Percentiles rank a stretch among this genome's conserved stretches.
phyloP scores from a whole-genome alignment of 306 rosid genomes.

The Boehmeria nivea region DNA sequence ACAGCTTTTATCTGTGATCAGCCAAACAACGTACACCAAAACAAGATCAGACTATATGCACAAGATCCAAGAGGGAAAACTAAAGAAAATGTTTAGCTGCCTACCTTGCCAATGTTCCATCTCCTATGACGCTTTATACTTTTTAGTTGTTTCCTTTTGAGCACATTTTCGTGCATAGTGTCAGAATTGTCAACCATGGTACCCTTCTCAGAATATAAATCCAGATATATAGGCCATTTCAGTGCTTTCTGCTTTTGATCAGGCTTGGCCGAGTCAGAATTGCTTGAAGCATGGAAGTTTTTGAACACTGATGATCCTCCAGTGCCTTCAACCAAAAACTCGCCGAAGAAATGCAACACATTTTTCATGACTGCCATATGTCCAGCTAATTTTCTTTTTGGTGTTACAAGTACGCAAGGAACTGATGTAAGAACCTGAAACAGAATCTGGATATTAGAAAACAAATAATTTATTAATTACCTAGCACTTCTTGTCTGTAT shows the following conservation, averaged over 20 bases:
- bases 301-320: conserved; percentile 86
- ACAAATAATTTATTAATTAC: conserved; percentile 8
- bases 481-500: conserved; percentile 15
- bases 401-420: conserved; percentile 77
- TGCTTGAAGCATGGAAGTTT: conserved; percentile 55
- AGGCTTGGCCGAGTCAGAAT: conserved; percentile 54
- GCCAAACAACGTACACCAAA: conserved; percentile 13
- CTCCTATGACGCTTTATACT: conserved; percentile 86
- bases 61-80: conserved; percentile 13
- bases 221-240: conserved; percentile 54
- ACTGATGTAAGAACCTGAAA: conserved; percentile 82
- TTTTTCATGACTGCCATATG: conserved; percentile 87
- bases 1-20: conserved; percentile 74
- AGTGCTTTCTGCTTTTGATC: conserved; percentile 55
- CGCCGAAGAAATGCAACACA: conserved; percentile 85
- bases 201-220: conserved; percentile 56
- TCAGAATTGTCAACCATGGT: conserved; percentile 35
- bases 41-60: conserved; percentile 3
- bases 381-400: conserved; percentile 91
- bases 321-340: conserved; percentile 87
- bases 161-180: conserved; percentile 46
- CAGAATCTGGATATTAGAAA: conserved; percentile 24
- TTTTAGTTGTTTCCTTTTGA: conserved; percentile 47
- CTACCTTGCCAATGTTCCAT: conserved; percentile 89
- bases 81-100: conserved; percentile 18